Percentiles rank a stretch among this genome's conserved stretches.
phyloP scores from a whole-genome alignment of 352 stramenopile species.

The Thraustotheca clavata region DNA sequence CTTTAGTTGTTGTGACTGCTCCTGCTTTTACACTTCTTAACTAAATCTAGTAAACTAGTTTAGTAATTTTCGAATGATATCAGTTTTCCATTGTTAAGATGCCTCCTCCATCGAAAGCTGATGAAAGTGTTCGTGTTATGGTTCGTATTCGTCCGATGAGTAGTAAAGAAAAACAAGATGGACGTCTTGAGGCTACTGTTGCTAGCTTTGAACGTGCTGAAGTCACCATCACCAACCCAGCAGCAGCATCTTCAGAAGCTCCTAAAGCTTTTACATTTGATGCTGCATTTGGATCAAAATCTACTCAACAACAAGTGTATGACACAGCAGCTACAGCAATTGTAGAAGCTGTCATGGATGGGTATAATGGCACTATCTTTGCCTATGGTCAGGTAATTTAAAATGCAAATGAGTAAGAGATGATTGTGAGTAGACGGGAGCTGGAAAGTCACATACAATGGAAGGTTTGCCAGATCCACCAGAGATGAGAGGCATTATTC shows the following conservation, averaged over 20 bases:
- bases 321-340: slow-evolving; percentile 84
- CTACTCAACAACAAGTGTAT: slow-evolving; percentile 93
- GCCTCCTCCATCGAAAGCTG: slow-evolving; percentile 45
- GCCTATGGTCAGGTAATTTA: slow-evolving; percentile 84
- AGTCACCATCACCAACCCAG: slow-evolving; percentile 85
- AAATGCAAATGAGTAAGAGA: neutral
- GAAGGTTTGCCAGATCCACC: slow-evolving; percentile 83
- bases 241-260: slow-evolving; percentile 48
- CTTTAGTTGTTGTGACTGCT: too few species aligned
- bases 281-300: slow-evolving; percentile 90
- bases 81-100: too few species aligned
- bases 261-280: slow-evolving; percentile 97
- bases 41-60: too few species aligned
- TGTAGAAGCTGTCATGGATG: slow-evolving; percentile 89
- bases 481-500: slow-evolving; percentile 90
- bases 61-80: too few species aligned
- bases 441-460: slow-evolving; percentile 87
- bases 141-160: slow-evolving; percentile 94
- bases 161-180: slow-evolving; percentile 92
- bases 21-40: too few species aligned
- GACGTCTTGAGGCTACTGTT: slow-evolving; percentile 65
- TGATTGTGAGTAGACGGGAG: slow-evolving; percentile 30
- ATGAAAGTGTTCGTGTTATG: slow-evolving; percentile 94
- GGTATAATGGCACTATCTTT: slow-evolving; percentile 96
- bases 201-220: slow-evolving; percentile 87